phyloP scores from a whole-genome alignment of 306 rosid species.

The Prunus mongolica region DNA sequence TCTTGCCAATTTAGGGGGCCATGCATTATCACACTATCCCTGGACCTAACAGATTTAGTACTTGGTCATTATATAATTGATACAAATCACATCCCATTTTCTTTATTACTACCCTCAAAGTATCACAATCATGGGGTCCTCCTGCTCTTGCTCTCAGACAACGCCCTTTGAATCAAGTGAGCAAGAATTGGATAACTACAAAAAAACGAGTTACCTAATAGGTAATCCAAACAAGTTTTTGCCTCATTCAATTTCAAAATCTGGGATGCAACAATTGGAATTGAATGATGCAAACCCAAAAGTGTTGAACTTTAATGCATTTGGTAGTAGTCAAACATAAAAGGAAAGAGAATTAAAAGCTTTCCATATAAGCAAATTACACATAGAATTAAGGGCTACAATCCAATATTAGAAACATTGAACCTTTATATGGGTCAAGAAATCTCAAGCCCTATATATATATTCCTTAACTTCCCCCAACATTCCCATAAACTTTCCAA shows the following conservation, averaged over 20 bases:
- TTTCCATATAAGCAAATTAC: slow-evolving; percentile 8
- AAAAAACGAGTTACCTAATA: not conserved
- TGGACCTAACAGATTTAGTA: not conserved
- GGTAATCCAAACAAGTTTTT: slow-evolving; percentile 12
- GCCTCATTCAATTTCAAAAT: slow-evolving; percentile 14
- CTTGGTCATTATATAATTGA: not conserved
- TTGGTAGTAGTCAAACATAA: not conserved
- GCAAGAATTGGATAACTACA: not conserved
- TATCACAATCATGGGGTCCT: too few relatives aligned
- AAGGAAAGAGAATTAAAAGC: slow-evolving; percentile 17
- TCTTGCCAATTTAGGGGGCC: not conserved
- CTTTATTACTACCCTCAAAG: not conserved
- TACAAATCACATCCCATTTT: not conserved
- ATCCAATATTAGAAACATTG: slow-evolving; percentile 37
- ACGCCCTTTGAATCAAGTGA: too few relatives aligned
- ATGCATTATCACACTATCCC: not conserved
- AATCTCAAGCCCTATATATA: not conserved
- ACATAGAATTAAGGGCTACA: slow-evolving; percentile 12
- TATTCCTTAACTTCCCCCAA: not conserved
- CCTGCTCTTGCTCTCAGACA: too few relatives aligned
- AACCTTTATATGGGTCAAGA: not conserved
- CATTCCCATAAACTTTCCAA: not conserved
- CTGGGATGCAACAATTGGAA: not conserved
- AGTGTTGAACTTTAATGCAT: not conserved
- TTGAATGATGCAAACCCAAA: slow-evolving; percentile 16